These are phyloP conservation scores for Phytophthora pseudosyringae DNA, from an alignment of 352 stramenopile species.

Conservation along the genomic window DNA sequence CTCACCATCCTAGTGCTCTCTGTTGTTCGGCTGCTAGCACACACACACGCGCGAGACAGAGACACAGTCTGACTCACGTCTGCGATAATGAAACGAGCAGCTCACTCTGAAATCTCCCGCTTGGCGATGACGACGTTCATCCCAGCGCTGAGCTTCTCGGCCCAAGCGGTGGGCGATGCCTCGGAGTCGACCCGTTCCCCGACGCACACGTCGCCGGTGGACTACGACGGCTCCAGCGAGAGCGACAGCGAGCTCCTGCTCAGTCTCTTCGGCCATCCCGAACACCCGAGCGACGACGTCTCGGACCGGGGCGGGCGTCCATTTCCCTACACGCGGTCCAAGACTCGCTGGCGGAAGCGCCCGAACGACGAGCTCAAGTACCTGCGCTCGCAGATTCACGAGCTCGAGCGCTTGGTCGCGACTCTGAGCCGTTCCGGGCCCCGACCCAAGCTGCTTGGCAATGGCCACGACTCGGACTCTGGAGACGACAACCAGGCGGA, in stretches of 20 bases:
- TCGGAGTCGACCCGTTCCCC: conserved; percentile 18
- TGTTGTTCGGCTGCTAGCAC: conserved; percentile 9
- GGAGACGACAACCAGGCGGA: conserved; percentile 13
- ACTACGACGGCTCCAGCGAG: conserved; percentile 20
- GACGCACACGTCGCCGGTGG: conserved; percentile 14
- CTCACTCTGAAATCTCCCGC: conserved; percentile 14
- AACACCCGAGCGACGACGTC: not conserved
- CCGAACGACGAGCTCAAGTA: conserved; percentile 49
- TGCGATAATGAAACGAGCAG: conserved; percentile 3
- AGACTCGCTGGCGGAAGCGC: conserved; percentile 34
- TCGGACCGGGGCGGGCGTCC: conserved; percentile 17
- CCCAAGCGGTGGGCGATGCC: not conserved
- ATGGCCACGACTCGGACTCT: not conserved
- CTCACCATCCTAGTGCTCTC: conserved; percentile 15
- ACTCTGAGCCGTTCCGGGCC: conserved; percentile 11
- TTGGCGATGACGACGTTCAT: conserved; percentile 18
- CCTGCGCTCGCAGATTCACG: conserved; percentile 20
- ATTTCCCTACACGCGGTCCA: conserved; percentile 32
- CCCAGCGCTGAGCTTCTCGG: not conserved
- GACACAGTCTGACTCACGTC: conserved; percentile 11
- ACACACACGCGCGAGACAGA: too few species aligned
- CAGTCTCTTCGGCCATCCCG: conserved; percentile 13
- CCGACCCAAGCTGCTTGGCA: not conserved
- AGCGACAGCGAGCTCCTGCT: conserved; percentile 24
- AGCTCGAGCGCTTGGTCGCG: conserved; percentile 24